Evolutionary conservation across 495 filamentous ascomycete species (phyloP), one percentile per base, ranked within the genome.

Genomic region (Letharia columbiana): DNA sequence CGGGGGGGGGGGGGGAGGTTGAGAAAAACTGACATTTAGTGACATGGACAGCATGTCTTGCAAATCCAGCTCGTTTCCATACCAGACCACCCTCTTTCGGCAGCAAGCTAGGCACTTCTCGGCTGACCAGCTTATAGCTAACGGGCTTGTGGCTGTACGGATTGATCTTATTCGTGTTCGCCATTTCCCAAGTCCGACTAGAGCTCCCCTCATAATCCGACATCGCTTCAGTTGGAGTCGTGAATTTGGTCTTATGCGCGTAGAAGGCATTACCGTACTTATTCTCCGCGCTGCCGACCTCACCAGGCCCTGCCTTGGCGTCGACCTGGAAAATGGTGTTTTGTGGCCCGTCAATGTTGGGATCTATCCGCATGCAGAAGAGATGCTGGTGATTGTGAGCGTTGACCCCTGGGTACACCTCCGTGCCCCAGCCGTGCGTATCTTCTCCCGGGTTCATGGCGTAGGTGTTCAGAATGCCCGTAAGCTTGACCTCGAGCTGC

Each of bases 391-490:
- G 93, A 78, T 96, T 96, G 69, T 84, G 79, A 9, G 80, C 81
- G 69, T 89, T 91, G 71, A 91, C 89, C 54, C 91, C 91, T 4
- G 91, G 90, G 69, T 94, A 96, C 33, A 98, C 93, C 70, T 96
- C 88, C 10, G 92, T 97, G 63, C 93, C 93, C 89, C 90, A 98
- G 65, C 91, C 91, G 20, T 89, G 77, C 12, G 89, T 89, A 69
- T 94, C 89, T 75, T 97, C 92, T 60, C 88, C 90, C 0, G 88
- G 87, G 67, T 84, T 83, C 83, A 97, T 87, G 65, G 87, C 78
- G 72, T 96, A 96, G 18, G 93, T 98, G 78, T 96, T 96, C 20
- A 98, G 78, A 77, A 98, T 96, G 67, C 93, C 93, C 3, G 92
- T 96, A 59, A 96, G 86, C 75, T 94, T 96, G 77, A 98, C 89